Base-by-base conservation (phyloP, 192 early-diverging fungal species). In the Gorgonomyces haynaldii region DNA sequence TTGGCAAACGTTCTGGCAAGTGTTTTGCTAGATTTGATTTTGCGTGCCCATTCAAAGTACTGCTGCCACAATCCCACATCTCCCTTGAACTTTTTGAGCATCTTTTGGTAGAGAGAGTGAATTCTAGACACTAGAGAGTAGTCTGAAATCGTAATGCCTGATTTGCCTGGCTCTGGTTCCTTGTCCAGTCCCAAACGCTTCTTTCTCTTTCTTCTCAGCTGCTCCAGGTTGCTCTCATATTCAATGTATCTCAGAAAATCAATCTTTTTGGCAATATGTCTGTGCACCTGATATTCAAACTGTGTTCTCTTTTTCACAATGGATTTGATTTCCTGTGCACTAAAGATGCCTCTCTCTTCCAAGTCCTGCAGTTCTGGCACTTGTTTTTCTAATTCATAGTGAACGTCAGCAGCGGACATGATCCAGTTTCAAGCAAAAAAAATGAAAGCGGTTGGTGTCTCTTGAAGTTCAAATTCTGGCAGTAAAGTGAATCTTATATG, bases 171-270 rank as follows among this genome's bases (percentile, higher is more conserved):
- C n/a, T n/a, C n/a, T 47, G 17, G 19, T 30, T 28, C 28, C 10
- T 63, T 67, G 38, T 68, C 61, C 29, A 66, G 38, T 25, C 69
- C 58, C 46, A 86, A 49, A 2, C 89, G 73, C 19, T 62, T 51
- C 50, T 85, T 83, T 24, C 94, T 73, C 55, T 85, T 84, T 54
- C 66, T 72, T 20, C 92, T 75, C 37, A 96, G 62, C 22, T 72
- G 57, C 37, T 96, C 89, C 42, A 96, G 69, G 62, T 89, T 91
- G 65, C 81, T 84, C 57, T 98, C 95, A 67, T 90, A 98, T 47
- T 89, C 86, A 53, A 96, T 90, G 66, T 91, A 90, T 17, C 86
- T 79, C 23, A 98, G 68, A 61, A 78, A 98, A 42, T 95, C 89
- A 8, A 72, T 65, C 37, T 83, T 72, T 22, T 73, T 65, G 4